These are phyloP conservation scores for Ochromonas danica DNA, from an alignment of 108 stramenopile genomes.

Conservation along the genomic window DNA sequence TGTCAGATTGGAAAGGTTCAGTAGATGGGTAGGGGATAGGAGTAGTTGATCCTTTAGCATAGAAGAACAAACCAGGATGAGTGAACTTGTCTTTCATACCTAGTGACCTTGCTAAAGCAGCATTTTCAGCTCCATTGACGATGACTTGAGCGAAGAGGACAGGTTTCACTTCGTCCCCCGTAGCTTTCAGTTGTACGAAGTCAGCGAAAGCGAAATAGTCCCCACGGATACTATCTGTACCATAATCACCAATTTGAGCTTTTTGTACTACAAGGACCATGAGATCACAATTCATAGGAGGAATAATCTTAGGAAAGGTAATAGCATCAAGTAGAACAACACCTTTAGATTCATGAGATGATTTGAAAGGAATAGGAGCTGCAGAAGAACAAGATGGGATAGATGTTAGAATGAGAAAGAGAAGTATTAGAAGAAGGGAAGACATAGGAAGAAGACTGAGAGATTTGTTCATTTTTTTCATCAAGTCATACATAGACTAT, in stretches of 20 bases:
- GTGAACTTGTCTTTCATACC: background rate
- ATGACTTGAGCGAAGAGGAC: background rate
- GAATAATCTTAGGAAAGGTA: background rate
- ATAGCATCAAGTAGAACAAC: background rate
- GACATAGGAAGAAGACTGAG: no score
- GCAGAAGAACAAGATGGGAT: background rate
- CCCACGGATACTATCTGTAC: background rate
- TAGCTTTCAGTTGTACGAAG: background rate
- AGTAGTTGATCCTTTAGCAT: background rate
- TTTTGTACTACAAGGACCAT: background rate
- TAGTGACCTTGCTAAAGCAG: background rate
- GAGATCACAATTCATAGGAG: background rate
- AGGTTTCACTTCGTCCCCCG: background rate
- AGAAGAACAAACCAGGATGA: background rate
- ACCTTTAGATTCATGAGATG: background rate
- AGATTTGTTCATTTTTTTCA: no score
- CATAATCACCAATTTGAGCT: background rate
- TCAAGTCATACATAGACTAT: no score
- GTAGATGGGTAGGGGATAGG: background rate
- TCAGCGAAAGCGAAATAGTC: background rate
- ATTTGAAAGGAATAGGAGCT: background rate
- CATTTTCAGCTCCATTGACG: background rate
- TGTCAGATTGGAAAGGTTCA: background rate
- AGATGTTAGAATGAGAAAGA: no score
- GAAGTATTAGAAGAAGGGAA: no score